These are phyloP conservation scores for Myxozyma sirexii DNA, from an alignment of 805 yeast genomes.

Conservation along the genomic window DNA sequence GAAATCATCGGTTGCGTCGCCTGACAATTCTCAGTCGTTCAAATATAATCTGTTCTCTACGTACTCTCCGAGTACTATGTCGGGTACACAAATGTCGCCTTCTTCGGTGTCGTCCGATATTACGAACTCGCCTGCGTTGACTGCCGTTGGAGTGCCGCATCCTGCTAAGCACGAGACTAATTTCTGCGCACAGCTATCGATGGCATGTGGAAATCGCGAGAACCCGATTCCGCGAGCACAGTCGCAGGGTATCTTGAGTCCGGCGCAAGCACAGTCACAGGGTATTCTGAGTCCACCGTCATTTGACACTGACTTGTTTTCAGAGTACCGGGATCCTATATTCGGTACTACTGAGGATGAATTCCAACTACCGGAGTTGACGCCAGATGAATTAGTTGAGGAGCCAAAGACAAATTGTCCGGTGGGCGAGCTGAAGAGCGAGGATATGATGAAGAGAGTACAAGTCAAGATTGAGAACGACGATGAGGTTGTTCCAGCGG, in stretches of 20 bases:
- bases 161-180: conserved; percentile 52
- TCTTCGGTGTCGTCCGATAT: conserved; percentile 21
- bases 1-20: conserved; percentile 16
- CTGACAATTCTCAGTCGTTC: background rate
- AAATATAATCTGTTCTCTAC: conserved; percentile 2
- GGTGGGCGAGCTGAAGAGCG: background rate
- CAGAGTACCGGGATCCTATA: conserved; percentile 36
- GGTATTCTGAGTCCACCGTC: conserved; percentile 38
- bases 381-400: conserved; percentile 42
- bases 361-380: conserved; percentile 41
- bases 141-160: conserved; percentile 10
- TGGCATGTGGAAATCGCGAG: conserved; percentile 80
- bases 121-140: conserved; percentile 11
- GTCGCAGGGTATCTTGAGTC: conserved; percentile 36
- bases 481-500: conserved; percentile 62
- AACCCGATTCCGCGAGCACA: conserved; percentile 62
- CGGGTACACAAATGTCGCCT: conserved; percentile 11
- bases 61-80: conserved; percentile 1
- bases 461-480: conserved; percentile 33
- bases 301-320: conserved; percentile 39
- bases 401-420: too few species aligned
- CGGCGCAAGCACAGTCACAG: conserved; percentile 46
- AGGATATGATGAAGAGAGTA: background rate
- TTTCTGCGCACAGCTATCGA: conserved; percentile 73
- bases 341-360: conserved; percentile 37